Percentiles rank a stretch among this genome's conserved stretches.
These are phyloP conservation scores for Arctium lappa DNA, from an alignment of 129 eudicot genomes.

Conservation along the genomic window DNA sequence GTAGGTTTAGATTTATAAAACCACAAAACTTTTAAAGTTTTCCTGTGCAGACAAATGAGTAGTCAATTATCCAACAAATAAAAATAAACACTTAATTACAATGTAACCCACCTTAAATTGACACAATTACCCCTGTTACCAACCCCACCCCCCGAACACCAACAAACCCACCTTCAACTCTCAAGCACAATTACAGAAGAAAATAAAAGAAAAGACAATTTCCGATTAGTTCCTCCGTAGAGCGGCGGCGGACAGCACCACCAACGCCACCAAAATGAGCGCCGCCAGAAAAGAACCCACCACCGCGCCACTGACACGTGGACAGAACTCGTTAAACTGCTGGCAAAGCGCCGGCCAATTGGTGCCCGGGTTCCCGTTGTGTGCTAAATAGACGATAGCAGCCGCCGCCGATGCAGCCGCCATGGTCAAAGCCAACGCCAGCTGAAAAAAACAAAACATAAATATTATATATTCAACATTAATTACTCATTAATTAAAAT, in stretches of 20 bases:
- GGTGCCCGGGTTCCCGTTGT: slow-evolving; percentile 62
- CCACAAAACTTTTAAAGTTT: no score
- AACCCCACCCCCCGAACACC: neutral
- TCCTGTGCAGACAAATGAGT: neutral
- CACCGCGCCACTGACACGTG: slow-evolving; percentile 71
- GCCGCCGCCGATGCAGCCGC: slow-evolving; percentile 72
- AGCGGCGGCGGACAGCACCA: slow-evolving; percentile 65
- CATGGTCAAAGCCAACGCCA: slow-evolving; percentile 46
- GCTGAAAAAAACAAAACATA: slow-evolving; percentile 27
- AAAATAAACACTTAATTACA: neutral
- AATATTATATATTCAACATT: neutral
- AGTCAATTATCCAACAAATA: no score
- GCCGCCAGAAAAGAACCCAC: slow-evolving; percentile 78
- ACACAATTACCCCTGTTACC: slow-evolving; percentile 6
- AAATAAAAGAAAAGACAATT: neutral
- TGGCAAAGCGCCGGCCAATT: slow-evolving; percentile 78
- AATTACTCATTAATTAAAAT: no score
- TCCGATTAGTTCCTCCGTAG: slow-evolving; percentile 40
- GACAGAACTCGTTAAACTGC: slow-evolving; percentile 70
- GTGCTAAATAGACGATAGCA: slow-evolving; percentile 82
- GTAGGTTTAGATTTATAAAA: no score
- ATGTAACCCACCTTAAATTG: neutral
- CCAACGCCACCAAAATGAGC: slow-evolving; percentile 49
- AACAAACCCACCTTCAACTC: neutral
- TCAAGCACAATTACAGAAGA: neutral